These are phyloP conservation scores for Cladophialophora yegresii DNA, from an alignment of 2,329 filamentous ascomycete species.

Conservation along the genomic window DNA sequence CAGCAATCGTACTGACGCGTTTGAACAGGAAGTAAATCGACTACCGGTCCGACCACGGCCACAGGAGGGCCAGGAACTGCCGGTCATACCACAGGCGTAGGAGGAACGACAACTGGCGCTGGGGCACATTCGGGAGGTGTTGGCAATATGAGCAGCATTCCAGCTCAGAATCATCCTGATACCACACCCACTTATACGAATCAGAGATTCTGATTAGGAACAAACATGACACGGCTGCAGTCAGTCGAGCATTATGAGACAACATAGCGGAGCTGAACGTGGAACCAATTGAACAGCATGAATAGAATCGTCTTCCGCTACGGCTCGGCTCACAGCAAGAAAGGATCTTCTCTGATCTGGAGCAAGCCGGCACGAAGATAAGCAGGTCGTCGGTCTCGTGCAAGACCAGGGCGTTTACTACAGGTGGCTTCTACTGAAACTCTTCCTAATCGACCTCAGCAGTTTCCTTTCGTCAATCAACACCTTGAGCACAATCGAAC, in stretches of 20 bases:
- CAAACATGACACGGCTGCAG: background rate
- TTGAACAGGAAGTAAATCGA: conserved; percentile 9
- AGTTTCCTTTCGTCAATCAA: background rate
- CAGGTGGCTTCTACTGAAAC: background rate
- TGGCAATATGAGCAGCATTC: conserved; percentile 25
- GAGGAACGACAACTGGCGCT: conserved; percentile 25
- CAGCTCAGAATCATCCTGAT: conserved; percentile 17
- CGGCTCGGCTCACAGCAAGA: background rate
- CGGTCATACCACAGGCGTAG: conserved; percentile 6
- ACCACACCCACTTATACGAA: conserved; percentile 17
- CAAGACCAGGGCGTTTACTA: background rate
- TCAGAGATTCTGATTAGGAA: conserved; percentile 19
- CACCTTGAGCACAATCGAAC: background rate
- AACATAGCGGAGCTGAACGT: background rate
- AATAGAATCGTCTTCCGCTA: background rate
- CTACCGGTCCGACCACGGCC: conserved; percentile 8
- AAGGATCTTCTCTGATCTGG: background rate
- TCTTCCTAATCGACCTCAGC: background rate
- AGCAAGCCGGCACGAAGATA: background rate
- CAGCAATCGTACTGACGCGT: conserved; percentile 1
- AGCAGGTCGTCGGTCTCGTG: background rate
- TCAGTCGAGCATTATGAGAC: background rate
- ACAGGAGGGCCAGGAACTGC: conserved; percentile 19
- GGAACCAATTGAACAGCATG: background rate
- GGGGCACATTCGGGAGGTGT: conserved; percentile 29